Conservation (phyloP, 2,329 filamentous ascomycete genomes). For the Lachnellula suecica region DNA sequence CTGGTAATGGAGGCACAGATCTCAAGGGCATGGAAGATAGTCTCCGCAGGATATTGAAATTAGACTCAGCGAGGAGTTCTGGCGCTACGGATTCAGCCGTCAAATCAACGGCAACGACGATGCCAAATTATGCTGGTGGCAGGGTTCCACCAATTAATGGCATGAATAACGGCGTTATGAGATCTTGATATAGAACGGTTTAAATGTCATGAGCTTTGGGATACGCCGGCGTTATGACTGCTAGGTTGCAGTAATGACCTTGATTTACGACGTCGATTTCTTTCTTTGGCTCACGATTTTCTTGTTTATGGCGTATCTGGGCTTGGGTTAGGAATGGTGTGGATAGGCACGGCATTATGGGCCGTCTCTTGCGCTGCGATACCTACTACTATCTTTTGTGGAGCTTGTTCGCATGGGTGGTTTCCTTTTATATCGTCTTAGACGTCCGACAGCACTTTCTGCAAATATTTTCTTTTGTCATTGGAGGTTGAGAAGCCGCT, state of each 20-base stretch:
- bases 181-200: slow-evolving; percentile 20
- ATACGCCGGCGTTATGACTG: slow-evolving; percentile 13
- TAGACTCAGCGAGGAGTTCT: slow-evolving; percentile 24
- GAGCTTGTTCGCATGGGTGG: neutral
- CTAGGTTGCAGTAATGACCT: slow-evolving; percentile 3
- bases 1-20: slow-evolving; percentile 23
- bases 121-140: slow-evolving; percentile 25
- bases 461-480: slow-evolving; percentile 24
- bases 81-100: slow-evolving; percentile 7
- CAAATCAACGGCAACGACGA: slow-evolving; percentile 16
- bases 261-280: slow-evolving; percentile 9
- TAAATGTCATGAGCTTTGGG: slow-evolving; percentile 13
- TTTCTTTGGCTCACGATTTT: slow-evolving; percentile 10
- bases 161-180: slow-evolving; percentile 27
- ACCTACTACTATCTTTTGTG: neutral
- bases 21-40: slow-evolving; percentile 33
- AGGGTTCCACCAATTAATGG: slow-evolving; percentile 24
- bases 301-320: slow-evolving; percentile 9
- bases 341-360: neutral
- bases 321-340: slow-evolving; percentile 2
- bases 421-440: slow-evolving; percentile 18
- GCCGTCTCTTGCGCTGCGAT: neutral
- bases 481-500: neutral
- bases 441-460: slow-evolving; percentile 28
- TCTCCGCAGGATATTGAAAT: slow-evolving; percentile 33